Evolutionary conservation across 805 yeast genomes (phyloP).

Genomic region (Kluyveromyces aestuarii): DNA sequence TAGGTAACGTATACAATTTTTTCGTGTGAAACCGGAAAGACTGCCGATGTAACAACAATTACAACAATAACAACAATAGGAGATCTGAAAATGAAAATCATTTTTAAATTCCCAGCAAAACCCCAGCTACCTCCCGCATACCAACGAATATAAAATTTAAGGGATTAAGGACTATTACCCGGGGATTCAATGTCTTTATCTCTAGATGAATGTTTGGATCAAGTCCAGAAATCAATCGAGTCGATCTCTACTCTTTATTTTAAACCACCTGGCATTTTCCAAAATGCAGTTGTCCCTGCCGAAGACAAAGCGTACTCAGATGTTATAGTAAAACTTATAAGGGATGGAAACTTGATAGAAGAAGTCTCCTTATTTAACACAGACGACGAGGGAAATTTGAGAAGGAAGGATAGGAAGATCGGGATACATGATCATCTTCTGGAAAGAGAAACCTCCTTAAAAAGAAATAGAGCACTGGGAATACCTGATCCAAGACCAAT

Average conservation of each 20-base stretch:
- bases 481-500: slow-evolving; percentile 21
- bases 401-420: slow-evolving; percentile 42
- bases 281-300: slow-evolving; percentile 46
- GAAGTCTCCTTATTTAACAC: slow-evolving; percentile 38
- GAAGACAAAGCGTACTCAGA: slow-evolving; percentile 12
- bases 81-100: neutral
- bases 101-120: no score
- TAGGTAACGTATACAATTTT: no score
- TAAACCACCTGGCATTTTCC: slow-evolving; percentile 51
- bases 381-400: slow-evolving; percentile 31
- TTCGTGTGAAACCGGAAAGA: no score
- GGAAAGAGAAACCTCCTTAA: slow-evolving; percentile 23
- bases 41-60: no score
- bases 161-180: neutral
- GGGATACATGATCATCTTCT: slow-evolving; percentile 30
- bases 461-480: slow-evolving; percentile 29
- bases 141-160: no score
- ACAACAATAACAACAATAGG: no score
- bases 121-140: no score
- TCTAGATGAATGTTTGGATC: slow-evolving; percentile 24
- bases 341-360: slow-evolving; percentile 50
- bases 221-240: slow-evolving; percentile 33
- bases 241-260: slow-evolving; percentile 39
- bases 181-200: slow-evolving; percentile 16
- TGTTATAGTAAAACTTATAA: slow-evolving; percentile 42